These are phyloP conservation scores for Colletotrichum lupini DNA, from an alignment of 2,329 filamentous ascomycete genomes.

Conservation along the genomic window DNA sequence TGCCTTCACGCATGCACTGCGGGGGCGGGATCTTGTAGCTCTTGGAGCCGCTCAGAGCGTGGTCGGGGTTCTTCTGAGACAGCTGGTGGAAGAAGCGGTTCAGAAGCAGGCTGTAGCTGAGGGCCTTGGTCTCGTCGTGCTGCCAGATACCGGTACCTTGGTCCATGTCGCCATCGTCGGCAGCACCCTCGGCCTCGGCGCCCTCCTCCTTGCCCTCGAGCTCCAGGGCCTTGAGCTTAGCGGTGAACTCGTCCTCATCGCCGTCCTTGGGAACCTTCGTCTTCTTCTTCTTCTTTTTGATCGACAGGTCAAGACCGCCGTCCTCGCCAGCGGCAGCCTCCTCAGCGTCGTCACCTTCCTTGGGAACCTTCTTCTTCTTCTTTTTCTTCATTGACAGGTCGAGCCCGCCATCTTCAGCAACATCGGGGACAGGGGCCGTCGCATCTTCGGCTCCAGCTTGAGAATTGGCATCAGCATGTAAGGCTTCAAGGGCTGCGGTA, in stretches of 20 bases:
- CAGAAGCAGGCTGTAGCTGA: slow-evolving; percentile 88
- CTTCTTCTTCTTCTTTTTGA: slow-evolving; percentile 90
- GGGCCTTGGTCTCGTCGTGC: slow-evolving; percentile 80
- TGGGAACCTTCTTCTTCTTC: slow-evolving; percentile 78
- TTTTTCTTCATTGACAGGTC: slow-evolving; percentile 74
- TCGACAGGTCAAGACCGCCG: slow-evolving; percentile 65
- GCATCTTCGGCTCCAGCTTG: slow-evolving; percentile 53
- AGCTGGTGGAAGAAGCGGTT: slow-evolving; percentile 94
- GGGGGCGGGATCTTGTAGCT: slow-evolving; percentile 99
- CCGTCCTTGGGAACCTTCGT: slow-evolving; percentile 65
- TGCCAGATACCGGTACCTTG: slow-evolving; percentile 91
- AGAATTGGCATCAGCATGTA: slow-evolving; percentile 60
- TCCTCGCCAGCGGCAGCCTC: slow-evolving; percentile 58
- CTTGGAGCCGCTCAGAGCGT: slow-evolving; percentile 87
- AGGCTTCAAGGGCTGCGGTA: slow-evolving; percentile 64
- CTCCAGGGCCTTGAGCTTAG: slow-evolving; percentile 71
- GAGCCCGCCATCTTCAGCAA: slow-evolving; percentile 68
- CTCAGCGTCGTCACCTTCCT: slow-evolving; percentile 64
- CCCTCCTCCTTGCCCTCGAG: slow-evolving; percentile 75
- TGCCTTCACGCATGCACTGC: slow-evolving; percentile 98
- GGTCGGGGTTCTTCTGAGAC: slow-evolving; percentile 95
- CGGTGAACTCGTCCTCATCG: slow-evolving; percentile 72
- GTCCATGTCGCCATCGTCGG: slow-evolving; percentile 81
- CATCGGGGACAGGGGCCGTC: slow-evolving; percentile 50
- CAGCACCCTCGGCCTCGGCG: slow-evolving; percentile 63